Percentiles rank a stretch among this genome's conserved stretches.
phyloP scores from a whole-genome alignment of 139 green algal genomes.

The Penium margaritaceum region DNA sequence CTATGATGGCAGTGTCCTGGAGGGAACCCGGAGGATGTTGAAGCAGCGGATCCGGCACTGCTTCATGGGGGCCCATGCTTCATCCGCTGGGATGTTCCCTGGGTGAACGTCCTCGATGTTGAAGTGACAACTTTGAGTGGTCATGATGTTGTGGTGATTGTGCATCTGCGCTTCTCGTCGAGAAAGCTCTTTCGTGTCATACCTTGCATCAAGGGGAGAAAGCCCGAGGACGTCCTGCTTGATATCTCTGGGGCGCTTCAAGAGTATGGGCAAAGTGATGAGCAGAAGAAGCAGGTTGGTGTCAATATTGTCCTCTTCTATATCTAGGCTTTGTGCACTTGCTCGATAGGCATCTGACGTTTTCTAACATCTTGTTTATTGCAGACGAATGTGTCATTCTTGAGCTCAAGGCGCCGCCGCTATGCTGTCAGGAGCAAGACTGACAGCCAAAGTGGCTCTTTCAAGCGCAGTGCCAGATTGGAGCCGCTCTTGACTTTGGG shows the following conservation, averaged over 20 bases:
- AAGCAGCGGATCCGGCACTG: neutral
- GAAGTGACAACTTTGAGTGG: neutral
- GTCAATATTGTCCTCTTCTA: too few species aligned
- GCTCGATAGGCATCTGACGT: too few species aligned
- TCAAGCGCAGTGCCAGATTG: too few species aligned
- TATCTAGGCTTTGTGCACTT: too few species aligned
- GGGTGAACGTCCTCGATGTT: neutral
- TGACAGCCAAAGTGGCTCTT: too few species aligned
- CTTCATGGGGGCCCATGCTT: neutral
- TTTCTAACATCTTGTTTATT: too few species aligned
- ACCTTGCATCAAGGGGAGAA: neutral
- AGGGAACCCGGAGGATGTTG: neutral
- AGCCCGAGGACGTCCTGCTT: neutral
- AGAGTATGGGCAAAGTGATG: too few species aligned
- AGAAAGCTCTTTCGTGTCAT: neutral
- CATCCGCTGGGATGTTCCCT: neutral
- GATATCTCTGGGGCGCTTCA: neutral
- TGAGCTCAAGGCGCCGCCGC: too few species aligned
- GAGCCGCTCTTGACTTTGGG: too few species aligned
- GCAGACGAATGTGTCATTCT: too few species aligned
- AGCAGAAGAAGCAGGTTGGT: too few species aligned
- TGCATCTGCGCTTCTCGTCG: neutral
- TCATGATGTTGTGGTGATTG: neutral
- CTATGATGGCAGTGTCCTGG: neutral
- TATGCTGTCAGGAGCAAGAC: too few species aligned